These are phyloP conservation scores for Rubia yunnanensis DNA, from an alignment of 257 asterid genomes.

Conservation along the genomic window DNA sequence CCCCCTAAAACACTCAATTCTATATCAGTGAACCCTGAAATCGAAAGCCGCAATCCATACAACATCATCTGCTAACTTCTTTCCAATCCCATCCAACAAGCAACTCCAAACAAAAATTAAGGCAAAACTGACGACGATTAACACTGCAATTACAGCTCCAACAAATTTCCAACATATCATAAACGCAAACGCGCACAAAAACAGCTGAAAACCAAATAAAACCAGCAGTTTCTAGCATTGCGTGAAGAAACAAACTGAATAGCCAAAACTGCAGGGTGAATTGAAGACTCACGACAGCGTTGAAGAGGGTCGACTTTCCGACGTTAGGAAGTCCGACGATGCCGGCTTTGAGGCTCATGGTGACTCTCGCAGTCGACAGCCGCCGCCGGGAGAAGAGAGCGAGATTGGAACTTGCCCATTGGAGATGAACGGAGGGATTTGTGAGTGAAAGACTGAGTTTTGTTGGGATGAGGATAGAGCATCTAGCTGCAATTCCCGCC, in stretches of 20 bases:
- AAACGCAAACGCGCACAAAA: background rate
- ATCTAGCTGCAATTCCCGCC: constrained; percentile 46
- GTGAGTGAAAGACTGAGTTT: constrained; percentile 32
- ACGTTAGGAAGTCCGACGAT: constrained; percentile 98
- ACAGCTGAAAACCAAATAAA: background rate
- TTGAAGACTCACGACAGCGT: constrained; percentile 69
- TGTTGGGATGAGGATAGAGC: constrained; percentile 61
- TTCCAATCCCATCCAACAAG: background rate
- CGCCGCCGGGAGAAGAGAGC: constrained; percentile 31
- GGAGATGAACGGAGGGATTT: constrained; percentile 27
- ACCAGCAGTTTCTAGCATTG: background rate
- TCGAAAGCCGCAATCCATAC: background rate
- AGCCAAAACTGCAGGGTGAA: background rate
- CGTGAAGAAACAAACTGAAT: background rate
- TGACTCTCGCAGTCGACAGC: constrained; percentile 56
- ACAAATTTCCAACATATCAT: background rate
- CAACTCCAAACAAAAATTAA: constrained; percentile 1
- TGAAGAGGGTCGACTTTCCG: constrained; percentile 94
- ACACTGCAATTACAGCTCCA: background rate
- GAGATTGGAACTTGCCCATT: constrained; percentile 35
- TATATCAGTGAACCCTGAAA: no score
- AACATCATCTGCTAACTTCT: background rate
- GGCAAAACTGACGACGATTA: no score
- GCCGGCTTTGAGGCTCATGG: constrained; percentile 93
- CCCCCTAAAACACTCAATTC: background rate